Evolutionary conservation across 495 filamentous ascomycete genomes (phyloP).

Genomic region (Aspergillus conjunctus): DNA sequence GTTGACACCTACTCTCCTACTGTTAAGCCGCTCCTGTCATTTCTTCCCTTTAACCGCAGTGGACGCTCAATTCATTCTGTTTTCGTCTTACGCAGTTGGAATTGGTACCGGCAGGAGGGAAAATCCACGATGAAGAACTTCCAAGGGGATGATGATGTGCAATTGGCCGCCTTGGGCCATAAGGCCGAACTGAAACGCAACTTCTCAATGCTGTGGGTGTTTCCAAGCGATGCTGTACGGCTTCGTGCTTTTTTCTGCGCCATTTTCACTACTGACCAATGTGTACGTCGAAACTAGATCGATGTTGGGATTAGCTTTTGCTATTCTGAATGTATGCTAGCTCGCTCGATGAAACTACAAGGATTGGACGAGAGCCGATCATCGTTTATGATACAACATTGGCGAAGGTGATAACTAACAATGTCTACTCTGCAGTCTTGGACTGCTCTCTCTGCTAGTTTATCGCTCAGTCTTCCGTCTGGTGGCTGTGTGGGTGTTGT

Average conservation of each 20-base stretch:
- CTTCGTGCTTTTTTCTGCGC: neutral
- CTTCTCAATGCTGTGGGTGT: constrained; percentile 48
- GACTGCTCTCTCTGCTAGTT: constrained; percentile 54
- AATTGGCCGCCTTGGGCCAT: constrained; percentile 66
- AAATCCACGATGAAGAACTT: constrained; percentile 30
- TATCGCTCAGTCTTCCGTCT: constrained; percentile 51
- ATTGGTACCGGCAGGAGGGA: neutral
- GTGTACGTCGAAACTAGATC: constrained; percentile 30
- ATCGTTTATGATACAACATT: neutral
- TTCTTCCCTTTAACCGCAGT: neutral
- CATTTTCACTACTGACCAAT: constrained; percentile 16
- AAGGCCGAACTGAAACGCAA: constrained; percentile 64
- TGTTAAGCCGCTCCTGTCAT: neutral
- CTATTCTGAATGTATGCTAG: constrained; percentile 52
- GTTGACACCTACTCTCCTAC: constrained; percentile 1
- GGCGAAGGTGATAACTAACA: constrained; percentile 13
- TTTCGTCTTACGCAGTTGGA: constrained; percentile 4
- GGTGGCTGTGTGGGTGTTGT: constrained; percentile 52
- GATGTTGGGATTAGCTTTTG: constrained; percentile 57
- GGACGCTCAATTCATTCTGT: constrained; percentile 6
- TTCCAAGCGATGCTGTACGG: neutral
- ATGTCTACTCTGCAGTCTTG: constrained; percentile 41
- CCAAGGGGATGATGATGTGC: constrained; percentile 46
- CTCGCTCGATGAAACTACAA: neutral
- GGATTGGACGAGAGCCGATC: neutral